Conservation (phyloP, 2,329 filamentous ascomycete genomes). For the Cladobotryum mycophilum region DNA sequence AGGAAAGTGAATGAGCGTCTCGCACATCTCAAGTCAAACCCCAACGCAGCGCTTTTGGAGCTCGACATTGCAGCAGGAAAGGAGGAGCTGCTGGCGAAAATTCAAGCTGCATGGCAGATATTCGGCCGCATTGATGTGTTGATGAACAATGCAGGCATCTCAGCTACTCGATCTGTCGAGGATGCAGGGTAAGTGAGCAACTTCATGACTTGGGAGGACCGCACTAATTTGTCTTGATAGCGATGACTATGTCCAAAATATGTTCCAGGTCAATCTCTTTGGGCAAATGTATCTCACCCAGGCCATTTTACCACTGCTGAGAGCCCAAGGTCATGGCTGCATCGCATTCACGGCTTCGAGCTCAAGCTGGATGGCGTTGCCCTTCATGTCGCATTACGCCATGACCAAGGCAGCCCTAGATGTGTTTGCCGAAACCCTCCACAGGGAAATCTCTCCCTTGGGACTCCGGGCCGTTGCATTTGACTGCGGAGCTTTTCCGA, state of each 20-base stretch:
- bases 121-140: slow-evolving; percentile 29
- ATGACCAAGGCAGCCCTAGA: slow-evolving; percentile 24
- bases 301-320: slow-evolving; percentile 22
- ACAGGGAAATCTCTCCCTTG: slow-evolving; percentile 24
- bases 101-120: slow-evolving; percentile 23
- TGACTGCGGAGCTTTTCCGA: slow-evolving; percentile 26
- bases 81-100: slow-evolving; percentile 13
- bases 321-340: slow-evolving; percentile 17
- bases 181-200: slow-evolving; percentile 24
- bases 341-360: slow-evolving; percentile 27
- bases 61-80: slow-evolving; percentile 23
- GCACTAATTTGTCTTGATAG: slow-evolving; percentile 9
- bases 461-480: slow-evolving; percentile 24
- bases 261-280: slow-evolving; percentile 25
- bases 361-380: slow-evolving; percentile 21
- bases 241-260: slow-evolving; percentile 18
- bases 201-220: too few relatives aligned
- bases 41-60: slow-evolving; percentile 21
- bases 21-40: slow-evolving; percentile 18
- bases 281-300: slow-evolving; percentile 21
- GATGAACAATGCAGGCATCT: slow-evolving; percentile 30
- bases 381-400: slow-evolving; percentile 26
- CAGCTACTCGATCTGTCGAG: slow-evolving; percentile 21
- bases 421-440: slow-evolving; percentile 22
- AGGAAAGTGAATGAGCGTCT: slow-evolving; percentile 22